Conservation (phyloP, 108 stramenopile genomes). For the Fragilaria crotonensis region DNA sequence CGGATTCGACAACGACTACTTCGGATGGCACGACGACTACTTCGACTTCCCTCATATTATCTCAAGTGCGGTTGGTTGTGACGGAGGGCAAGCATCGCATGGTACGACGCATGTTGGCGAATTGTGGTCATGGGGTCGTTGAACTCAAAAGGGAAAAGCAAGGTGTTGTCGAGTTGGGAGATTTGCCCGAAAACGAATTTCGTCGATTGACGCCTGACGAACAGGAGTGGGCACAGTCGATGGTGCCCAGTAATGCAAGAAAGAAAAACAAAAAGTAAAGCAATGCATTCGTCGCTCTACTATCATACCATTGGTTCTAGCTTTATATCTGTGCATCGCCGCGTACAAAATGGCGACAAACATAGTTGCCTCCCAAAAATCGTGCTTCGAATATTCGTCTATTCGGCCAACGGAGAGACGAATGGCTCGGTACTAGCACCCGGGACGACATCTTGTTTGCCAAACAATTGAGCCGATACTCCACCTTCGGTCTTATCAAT, state of each 20-base stretch:
- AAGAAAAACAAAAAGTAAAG: conserved; percentile 15
- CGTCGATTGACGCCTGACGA: conserved; percentile 49
- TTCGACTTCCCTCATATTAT: conserved; percentile 29
- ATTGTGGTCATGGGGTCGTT: conserved; percentile 72
- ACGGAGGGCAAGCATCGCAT: conserved; percentile 82
- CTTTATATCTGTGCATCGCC: neutral
- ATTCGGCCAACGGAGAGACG: too few species aligned
- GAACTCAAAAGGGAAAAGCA: conserved; percentile 57
- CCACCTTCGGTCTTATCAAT: conserved; percentile 19
- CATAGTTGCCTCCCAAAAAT: neutral
- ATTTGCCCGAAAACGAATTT: conserved; percentile 49
- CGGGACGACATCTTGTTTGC: too few species aligned
- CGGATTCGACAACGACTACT: too few species aligned
- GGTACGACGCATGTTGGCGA: conserved; percentile 80
- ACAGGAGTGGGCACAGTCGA: conserved; percentile 60
- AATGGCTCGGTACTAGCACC: too few species aligned
- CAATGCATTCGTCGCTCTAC: too few species aligned
- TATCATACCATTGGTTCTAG: too few species aligned
- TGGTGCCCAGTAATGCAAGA: conserved; percentile 11
- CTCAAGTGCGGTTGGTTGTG: conserved; percentile 61
- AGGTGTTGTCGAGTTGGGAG: conserved; percentile 43
- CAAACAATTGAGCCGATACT: conserved; percentile 17
- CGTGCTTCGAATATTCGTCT: too few species aligned
- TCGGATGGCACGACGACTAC: too few species aligned
- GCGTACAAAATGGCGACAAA: neutral